Conservation (phyloP, 2,329 filamentous ascomycete species). For the Verticillium klebahnii region DNA sequence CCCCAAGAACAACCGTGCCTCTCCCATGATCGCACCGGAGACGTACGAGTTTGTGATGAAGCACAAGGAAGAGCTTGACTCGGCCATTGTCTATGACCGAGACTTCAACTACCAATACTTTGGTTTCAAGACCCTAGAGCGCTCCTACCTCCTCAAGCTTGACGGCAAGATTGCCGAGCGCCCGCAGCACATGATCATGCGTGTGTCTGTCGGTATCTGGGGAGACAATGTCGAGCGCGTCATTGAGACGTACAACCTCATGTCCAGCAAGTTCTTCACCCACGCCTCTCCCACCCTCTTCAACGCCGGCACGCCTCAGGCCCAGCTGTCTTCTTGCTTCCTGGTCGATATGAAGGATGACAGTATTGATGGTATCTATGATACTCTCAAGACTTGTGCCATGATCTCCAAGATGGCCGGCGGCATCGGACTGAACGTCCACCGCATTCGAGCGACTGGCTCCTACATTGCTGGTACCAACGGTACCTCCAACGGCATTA, state of each 20-base stretch:
- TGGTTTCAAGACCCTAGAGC: constrained; percentile 98
- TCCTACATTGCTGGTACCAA: constrained; percentile 99
- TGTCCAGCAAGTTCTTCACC: constrained; percentile 98
- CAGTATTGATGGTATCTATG: constrained; percentile 98
- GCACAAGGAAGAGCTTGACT: constrained; percentile 96
- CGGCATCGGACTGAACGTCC: constrained; percentile 93
- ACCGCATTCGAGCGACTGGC: constrained; percentile 94
- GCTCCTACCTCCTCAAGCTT: constrained; percentile 93
- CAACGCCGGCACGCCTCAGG: constrained; percentile 92
- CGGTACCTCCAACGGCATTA: constrained; percentile 93
- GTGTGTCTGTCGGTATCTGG: constrained; percentile 95
- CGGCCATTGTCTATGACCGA: constrained; percentile 96
- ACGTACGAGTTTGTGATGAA: constrained; percentile 93
- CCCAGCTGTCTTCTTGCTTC: constrained; percentile 97
- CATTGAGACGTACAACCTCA: constrained; percentile 96
- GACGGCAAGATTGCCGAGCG: constrained; percentile 95
- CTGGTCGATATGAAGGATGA: constrained; percentile 99
- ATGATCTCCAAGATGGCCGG: constrained; percentile 99
- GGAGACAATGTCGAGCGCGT: constrained; percentile 91
- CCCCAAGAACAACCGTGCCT: constrained; percentile 76
- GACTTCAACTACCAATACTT: constrained; percentile 99
- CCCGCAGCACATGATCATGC: constrained; percentile 99
- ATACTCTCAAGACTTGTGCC: constrained; percentile 97
- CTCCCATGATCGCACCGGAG: constrained; percentile 91
- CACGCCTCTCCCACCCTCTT: constrained; percentile 97